Evolutionary conservation across 192 early-diverging fungal genomes (phyloP).

Genomic region (Rhizophagus prolifer): DNA sequence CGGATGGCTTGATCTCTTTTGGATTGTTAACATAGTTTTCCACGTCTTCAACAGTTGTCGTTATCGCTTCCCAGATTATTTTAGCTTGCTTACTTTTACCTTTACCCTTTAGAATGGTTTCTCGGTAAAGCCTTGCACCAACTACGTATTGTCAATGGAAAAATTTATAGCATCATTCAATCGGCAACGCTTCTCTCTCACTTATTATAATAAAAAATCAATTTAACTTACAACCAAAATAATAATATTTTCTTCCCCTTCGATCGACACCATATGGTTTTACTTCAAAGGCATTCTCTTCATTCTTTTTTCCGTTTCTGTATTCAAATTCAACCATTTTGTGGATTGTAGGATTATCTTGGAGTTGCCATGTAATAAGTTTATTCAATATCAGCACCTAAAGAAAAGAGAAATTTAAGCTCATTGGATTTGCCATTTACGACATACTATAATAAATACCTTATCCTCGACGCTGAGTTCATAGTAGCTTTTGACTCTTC

Average conservation of each 20-base stretch:
- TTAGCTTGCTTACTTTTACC: not conserved
- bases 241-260: conserved; percentile 19
- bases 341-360: conserved; percentile 9
- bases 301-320: conserved; percentile 7
- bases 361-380: conserved; percentile 23
- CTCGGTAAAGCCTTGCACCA: conserved; percentile 20
- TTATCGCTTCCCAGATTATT: not conserved
- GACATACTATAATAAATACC: not conserved
- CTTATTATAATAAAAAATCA: too few species aligned
- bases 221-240: conserved; percentile 15
- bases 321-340: conserved; percentile 14
- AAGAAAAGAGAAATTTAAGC: not conserved
- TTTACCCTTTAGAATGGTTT: not conserved
- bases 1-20: conserved; percentile 14
- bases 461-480: conserved; percentile 23
- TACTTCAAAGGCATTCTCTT: conserved; percentile 7
- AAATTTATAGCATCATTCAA: too few species aligned
- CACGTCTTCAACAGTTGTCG: conserved; percentile 16
- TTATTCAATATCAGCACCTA: conserved; percentile 21
- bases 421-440: not conserved
- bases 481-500: conserved; percentile 25
- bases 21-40: conserved; percentile 16
- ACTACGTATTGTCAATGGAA: not conserved
- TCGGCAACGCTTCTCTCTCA: not conserved
- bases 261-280: conserved; percentile 5